Evolutionary conservation across 805 yeast genomes (phyloP).

Genomic region (Saccharomycopsis sp.): DNA sequence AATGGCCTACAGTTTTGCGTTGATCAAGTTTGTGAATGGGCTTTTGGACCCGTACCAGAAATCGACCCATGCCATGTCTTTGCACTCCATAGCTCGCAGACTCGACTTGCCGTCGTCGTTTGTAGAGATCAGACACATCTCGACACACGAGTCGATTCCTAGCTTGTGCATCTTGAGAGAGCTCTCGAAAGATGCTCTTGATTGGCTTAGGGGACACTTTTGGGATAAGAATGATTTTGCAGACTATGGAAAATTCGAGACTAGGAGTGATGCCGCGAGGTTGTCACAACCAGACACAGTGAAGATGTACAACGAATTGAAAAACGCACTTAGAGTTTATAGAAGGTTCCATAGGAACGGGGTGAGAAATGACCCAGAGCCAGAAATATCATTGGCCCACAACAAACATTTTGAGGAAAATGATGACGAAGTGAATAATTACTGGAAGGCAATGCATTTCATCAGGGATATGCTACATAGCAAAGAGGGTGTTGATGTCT

Average conservation of each 20-base stretch:
- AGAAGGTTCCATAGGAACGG: conserved; percentile 42
- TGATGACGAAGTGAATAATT: conserved; percentile 32
- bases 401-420: too few species aligned
- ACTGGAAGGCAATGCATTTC: conserved; percentile 27
- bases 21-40: conserved; percentile 86
- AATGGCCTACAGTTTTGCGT: conserved; percentile 58
- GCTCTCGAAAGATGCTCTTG: conserved; percentile 51
- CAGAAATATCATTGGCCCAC: too few species aligned
- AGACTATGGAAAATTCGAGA: neutral
- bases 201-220: conserved; percentile 66
- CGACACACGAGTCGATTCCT: conserved; percentile 85
- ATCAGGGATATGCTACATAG: conserved; percentile 21
- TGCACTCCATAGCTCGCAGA: conserved; percentile 62
- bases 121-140: conserved; percentile 83
- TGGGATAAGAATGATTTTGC: conserved; percentile 42
- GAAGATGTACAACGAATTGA: conserved; percentile 22
- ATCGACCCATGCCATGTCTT: conserved; percentile 66
- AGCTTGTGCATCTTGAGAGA: conserved; percentile 55
- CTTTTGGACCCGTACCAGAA: conserved; percentile 80
- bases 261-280: neutral
- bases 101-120: conserved; percentile 67
- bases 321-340: conserved; percentile 35
- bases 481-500: conserved; percentile 20
- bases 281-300: conserved; percentile 2
- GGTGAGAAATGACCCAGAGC: too few species aligned